Evolutionary conservation across 2,329 filamentous ascomycete species (phyloP).

Genomic region (Metarhizium rileyi): DNA sequence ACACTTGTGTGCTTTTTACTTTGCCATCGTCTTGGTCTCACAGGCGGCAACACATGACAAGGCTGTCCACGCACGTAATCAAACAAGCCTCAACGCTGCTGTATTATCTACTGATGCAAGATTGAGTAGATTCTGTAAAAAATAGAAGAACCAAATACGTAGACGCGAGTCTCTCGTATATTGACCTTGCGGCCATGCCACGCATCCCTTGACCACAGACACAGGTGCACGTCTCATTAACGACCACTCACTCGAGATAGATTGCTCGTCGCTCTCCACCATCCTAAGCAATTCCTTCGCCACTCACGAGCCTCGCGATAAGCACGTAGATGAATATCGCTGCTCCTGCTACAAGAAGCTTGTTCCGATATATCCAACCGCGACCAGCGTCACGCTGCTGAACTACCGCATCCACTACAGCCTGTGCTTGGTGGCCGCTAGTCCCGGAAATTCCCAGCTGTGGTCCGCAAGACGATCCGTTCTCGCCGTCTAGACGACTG

Average conservation of each 20-base stretch:
- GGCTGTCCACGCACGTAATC: neutral
- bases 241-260: neutral
- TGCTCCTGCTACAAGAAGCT: constrained; percentile 60
- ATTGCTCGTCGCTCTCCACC: neutral
- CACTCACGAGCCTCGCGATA: constrained; percentile 62
- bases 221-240: neutral
- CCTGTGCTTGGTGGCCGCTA: constrained; percentile 53
- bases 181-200: neutral
- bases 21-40: neutral
- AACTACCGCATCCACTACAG: constrained; percentile 67
- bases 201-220: neutral
- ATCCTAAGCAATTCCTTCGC: constrained; percentile 20
- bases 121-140: neutral
- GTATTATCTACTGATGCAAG: neutral
- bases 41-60: neutral
- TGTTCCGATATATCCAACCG: constrained; percentile 74
- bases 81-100: neutral
- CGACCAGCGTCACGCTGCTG: constrained; percentile 72
- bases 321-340: constrained; percentile 75
- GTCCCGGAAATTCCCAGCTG: constrained; percentile 50
- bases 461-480: constrained; percentile 40
- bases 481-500: constrained; percentile 38
- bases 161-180: neutral
- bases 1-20: too few species aligned
- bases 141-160: neutral